Conservation (phyloP, 2,329 filamentous ascomycete genomes). For the Cladosporium sphaerospermum region DNA sequence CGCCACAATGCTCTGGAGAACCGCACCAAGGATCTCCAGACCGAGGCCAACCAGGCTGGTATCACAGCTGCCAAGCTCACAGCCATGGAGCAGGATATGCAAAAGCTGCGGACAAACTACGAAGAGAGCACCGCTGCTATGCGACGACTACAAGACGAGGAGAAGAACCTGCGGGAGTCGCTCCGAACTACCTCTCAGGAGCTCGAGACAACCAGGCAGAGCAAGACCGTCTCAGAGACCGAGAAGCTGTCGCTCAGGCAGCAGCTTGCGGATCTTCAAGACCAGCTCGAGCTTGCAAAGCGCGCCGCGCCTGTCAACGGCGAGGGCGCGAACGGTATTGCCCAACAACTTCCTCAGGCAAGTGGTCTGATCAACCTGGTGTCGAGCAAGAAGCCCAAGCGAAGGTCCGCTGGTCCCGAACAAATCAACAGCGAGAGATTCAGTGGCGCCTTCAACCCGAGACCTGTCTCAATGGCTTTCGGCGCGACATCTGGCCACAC, state of each 20-base stretch:
- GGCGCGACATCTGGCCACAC: conserved; percentile 56
- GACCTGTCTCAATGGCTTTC: conserved; percentile 93
- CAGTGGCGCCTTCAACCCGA: conserved; percentile 86
- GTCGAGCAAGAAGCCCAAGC: conserved; percentile 92
- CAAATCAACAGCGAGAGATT: conserved; percentile 81
- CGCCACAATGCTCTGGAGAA: conserved; percentile 85
- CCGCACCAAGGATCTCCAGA: conserved; percentile 87
- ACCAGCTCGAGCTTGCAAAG: conserved; percentile 84
- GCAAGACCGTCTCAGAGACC: conserved; percentile 68
- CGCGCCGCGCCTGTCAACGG: conserved; percentile 66
- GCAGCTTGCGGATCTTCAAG: conserved; percentile 82
- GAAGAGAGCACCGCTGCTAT: conserved; percentile 86
- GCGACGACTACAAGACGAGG: conserved; percentile 91
- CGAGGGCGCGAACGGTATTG: conserved; percentile 59
- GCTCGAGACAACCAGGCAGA: conserved; percentile 69
- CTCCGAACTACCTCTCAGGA: conserved; percentile 74
- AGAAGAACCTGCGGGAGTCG: conserved; percentile 76
- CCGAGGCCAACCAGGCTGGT: conserved; percentile 94
- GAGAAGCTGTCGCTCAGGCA: conserved; percentile 82
- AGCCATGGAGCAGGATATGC: conserved; percentile 93
- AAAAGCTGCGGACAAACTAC: conserved; percentile 79
- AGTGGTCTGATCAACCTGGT: conserved; percentile 93
- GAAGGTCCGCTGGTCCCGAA: conserved; percentile 84
- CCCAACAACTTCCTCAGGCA: conserved; percentile 42
- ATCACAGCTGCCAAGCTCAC: conserved; percentile 86